phyloP scores from a whole-genome alignment of 179 eudicot species.

The Dionaea muscipula region DNA sequence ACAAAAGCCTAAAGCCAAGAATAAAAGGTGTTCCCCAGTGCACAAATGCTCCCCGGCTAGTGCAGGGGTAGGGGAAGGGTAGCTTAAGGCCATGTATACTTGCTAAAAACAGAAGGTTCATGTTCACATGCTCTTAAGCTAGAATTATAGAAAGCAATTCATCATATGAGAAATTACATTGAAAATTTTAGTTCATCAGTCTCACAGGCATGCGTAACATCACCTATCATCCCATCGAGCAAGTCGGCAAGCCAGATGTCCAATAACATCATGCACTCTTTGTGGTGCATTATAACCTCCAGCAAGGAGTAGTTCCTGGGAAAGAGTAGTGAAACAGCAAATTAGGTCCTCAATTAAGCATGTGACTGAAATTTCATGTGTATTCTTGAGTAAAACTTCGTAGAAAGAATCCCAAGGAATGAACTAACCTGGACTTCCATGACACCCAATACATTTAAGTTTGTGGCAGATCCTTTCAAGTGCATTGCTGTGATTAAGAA shows the following conservation, averaged over 20 bases:
- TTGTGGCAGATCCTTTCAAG: constrained; percentile 63
- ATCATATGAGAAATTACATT: no score
- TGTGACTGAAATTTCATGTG: no score
- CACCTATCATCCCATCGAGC: constrained; percentile 98
- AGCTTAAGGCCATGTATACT: no score
- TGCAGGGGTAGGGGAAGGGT: no score
- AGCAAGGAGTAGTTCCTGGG: constrained; percentile 66
- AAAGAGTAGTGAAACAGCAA: neutral
- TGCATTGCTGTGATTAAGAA: constrained; percentile 72
- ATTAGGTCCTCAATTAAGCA: neutral
- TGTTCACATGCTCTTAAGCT: no score
- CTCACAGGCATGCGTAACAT: no score
- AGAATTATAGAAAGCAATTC: neutral
- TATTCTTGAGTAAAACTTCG: no score
- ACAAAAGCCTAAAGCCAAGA: no score
- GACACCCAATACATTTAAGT: constrained; percentile 67
- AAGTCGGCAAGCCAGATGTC: constrained; percentile 69
- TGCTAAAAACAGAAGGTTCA: no score
- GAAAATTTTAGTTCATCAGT: no score
- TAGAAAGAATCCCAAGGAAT: neutral
- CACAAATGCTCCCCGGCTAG: no score
- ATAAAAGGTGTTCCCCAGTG: no score
- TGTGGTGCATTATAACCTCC: constrained; percentile 71
- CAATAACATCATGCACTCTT: constrained; percentile 67
- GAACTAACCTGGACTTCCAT: constrained; percentile 72